Conservation (phyloP, 805 yeast genomes). For the Candida vaughaniae region DNA sequence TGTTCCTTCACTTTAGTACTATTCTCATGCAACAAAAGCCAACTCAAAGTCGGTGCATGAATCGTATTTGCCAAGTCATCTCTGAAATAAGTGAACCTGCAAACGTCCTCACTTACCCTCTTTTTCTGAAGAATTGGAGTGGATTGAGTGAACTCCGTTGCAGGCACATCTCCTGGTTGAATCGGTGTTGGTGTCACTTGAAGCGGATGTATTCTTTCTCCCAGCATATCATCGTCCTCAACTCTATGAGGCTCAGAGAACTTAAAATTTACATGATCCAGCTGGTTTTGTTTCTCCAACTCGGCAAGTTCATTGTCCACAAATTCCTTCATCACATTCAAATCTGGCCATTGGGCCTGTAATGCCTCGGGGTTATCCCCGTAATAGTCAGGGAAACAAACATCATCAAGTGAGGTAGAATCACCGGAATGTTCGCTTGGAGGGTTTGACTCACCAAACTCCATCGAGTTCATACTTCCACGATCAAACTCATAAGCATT, state of each 20-base stretch:
- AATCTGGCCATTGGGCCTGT: constrained; percentile 74
- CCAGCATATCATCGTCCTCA: constrained; percentile 27
- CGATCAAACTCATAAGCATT: constrained; percentile 11
- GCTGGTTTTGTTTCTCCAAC: not conserved
- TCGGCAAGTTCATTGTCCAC: constrained; percentile 4
- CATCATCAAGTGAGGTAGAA: constrained; percentile 83
- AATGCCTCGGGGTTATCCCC: constrained; percentile 23
- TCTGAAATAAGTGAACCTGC: constrained; percentile 87
- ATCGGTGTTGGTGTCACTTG: constrained; percentile 73
- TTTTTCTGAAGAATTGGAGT: constrained; percentile 21
- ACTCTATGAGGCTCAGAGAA: constrained; percentile 25
- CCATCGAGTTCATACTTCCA: constrained; percentile 27
- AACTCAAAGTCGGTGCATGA: constrained; percentile 86
- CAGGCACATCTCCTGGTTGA: constrained; percentile 65
- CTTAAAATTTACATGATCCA: constrained; percentile 13
- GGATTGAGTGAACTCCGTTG: constrained; percentile 25
- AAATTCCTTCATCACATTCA: constrained; percentile 71
- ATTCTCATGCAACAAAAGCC: constrained; percentile 44
- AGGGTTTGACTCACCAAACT: constrained; percentile 60
- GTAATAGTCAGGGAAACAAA: constrained; percentile 80
- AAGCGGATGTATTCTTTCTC: constrained; percentile 37
- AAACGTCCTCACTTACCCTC: constrained; percentile 20
- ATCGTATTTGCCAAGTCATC: constrained; percentile 87
- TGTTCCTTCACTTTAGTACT: constrained; percentile 12
- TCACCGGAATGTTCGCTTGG: constrained; percentile 59